Conservation (phyloP, 2,329 filamentous ascomycete species). For the Penicillium janthinellum region DNA sequence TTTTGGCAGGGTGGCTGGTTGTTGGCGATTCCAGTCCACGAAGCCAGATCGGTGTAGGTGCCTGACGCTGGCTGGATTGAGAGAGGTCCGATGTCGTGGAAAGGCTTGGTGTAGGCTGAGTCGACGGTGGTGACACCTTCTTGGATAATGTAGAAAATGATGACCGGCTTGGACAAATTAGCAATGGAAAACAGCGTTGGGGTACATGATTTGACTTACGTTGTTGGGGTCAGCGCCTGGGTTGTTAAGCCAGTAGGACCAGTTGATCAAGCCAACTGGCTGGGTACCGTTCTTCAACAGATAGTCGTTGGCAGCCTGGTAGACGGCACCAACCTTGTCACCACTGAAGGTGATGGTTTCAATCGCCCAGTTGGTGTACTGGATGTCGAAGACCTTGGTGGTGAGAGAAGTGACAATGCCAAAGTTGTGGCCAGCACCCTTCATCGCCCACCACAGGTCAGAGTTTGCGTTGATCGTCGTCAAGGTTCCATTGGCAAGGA, state of each 20-base stretch:
- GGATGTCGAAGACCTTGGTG: conserved; percentile 51
- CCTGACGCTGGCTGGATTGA: conserved; percentile 37
- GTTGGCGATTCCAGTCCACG: conserved; percentile 47
- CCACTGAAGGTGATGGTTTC: conserved; percentile 50
- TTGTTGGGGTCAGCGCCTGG: conserved; percentile 29
- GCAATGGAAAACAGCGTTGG: not conserved
- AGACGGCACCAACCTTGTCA: conserved; percentile 54
- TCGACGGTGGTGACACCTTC: conserved; percentile 45
- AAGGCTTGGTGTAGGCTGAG: conserved; percentile 46
- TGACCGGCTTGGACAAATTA: conserved; percentile 26
- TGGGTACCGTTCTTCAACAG: conserved; percentile 49
- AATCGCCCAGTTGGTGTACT: conserved; percentile 41
- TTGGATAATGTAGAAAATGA: conserved; percentile 36
- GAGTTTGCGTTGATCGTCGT: conserved; percentile 43
- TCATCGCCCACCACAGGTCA: conserved; percentile 60
- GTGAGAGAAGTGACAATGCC: conserved; percentile 56
- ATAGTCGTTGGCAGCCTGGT: conserved; percentile 50
- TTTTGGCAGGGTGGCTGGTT: conserved; percentile 48
- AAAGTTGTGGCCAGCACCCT: conserved; percentile 62
- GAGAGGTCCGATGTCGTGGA: conserved; percentile 47
- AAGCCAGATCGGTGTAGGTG: conserved; percentile 50
- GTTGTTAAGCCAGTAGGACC: conserved; percentile 41
- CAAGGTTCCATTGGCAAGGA: conserved; percentile 53
- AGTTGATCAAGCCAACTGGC: conserved; percentile 52
- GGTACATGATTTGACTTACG: conserved; percentile 13